phyloP scores from a whole-genome alignment of 1,284 basidiomycete genomes.

The Irpex rosettiformis region DNA sequence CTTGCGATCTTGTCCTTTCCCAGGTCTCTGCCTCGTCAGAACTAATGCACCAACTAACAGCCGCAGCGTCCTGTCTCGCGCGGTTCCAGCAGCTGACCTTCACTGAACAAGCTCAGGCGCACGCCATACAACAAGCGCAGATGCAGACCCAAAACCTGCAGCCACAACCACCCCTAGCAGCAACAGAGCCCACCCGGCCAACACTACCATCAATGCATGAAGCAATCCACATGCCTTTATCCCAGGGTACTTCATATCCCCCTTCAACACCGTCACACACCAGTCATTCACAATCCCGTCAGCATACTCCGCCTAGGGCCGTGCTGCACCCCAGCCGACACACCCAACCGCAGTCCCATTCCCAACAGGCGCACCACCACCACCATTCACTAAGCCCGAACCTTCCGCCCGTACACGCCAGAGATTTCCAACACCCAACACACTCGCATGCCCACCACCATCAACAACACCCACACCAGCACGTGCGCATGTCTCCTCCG shows the following conservation, averaged over 20 bases:
- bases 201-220: slow-evolving; percentile 14
- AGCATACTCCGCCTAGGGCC: slow-evolving; percentile 17
- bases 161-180: slow-evolving; percentile 24
- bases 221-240: background rate
- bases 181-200: slow-evolving; percentile 17
- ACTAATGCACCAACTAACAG: slow-evolving; percentile 44
- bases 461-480: background rate
- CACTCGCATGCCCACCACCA: background rate
- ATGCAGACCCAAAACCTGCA: slow-evolving; percentile 33
- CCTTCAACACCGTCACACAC: slow-evolving; percentile 19
- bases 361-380: slow-evolving; percentile 4
- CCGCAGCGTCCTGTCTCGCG: slow-evolving; percentile 42
- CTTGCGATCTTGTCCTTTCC: background rate
- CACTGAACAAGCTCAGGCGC: slow-evolving; percentile 20
- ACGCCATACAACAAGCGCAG: slow-evolving; percentile 26
- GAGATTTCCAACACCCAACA: slow-evolving; percentile 3
- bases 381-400: slow-evolving; percentile 9
- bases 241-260: background rate
- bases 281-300: slow-evolving; percentile 15
- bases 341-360: slow-evolving; percentile 13
- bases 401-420: slow-evolving; percentile 5
- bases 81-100: slow-evolving; percentile 33
- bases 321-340: slow-evolving; percentile 27
- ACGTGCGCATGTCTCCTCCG: background rate
- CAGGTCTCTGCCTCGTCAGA: slow-evolving; percentile 50